phyloP scores from a whole-genome alignment of 1,284 basidiomycete species.

The Vanrija sp. region DNA sequence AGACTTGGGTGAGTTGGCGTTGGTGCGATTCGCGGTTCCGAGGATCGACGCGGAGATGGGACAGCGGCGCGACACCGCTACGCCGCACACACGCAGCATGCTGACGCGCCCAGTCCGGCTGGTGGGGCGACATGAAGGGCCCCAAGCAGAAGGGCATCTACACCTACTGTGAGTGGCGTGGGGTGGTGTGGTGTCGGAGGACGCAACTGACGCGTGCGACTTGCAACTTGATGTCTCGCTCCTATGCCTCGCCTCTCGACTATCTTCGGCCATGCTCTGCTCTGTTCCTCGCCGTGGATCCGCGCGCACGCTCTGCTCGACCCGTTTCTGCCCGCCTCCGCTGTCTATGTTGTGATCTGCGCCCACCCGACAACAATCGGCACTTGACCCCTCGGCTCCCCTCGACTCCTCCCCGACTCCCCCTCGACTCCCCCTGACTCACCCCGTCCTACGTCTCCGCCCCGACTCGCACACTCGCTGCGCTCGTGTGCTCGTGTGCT shows the following conservation, averaged over 20 bases:
- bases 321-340: no score
- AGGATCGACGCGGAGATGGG: neutral
- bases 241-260: no score
- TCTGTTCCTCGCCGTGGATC: no score
- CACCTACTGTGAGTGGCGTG: slow-evolving; percentile 65
- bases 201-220: neutral
- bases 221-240: no score
- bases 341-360: no score
- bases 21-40: neutral
- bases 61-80: neutral
- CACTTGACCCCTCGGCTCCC: neutral
- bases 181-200: no score
- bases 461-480: neutral
- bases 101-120: slow-evolving; percentile 60
- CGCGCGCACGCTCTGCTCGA: no score
- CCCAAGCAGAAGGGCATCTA: slow-evolving; percentile 73
- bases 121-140: slow-evolving; percentile 82
- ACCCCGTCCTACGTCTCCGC: neutral
- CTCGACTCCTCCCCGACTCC: neutral
- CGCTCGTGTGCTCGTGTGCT: no score
- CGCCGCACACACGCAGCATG: neutral
- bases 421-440: neutral
- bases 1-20: slow-evolving; percentile 32
- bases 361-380: no score
- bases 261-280: no score